These are phyloP conservation scores for Nitzschia sp. DNA, from an alignment of 108 stramenopile genomes.

Conservation along the genomic window DNA sequence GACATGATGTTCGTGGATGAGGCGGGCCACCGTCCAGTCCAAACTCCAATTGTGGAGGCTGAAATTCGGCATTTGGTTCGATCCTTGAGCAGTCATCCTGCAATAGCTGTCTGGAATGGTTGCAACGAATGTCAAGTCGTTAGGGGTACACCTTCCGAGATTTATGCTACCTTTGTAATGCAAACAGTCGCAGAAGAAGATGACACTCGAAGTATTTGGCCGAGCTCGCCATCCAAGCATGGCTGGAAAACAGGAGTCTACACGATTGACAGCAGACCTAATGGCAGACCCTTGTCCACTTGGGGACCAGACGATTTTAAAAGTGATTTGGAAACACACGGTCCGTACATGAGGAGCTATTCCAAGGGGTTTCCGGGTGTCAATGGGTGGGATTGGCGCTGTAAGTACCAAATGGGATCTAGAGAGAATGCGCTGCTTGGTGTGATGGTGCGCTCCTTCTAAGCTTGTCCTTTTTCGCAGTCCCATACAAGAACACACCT, in stretches of 20 bases:
- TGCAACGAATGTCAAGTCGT: conserved; percentile 59
- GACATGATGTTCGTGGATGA: conserved; percentile 68
- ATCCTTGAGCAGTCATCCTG: conserved; percentile 43
- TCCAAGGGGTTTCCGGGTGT: conserved; percentile 38
- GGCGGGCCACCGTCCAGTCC: conserved; percentile 29
- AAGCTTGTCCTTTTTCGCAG: not conserved
- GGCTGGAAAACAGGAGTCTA: conserved; percentile 56
- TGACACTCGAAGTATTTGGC: conserved; percentile 49
- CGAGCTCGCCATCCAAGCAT: conserved; percentile 47
- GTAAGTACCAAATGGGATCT: too few species aligned
- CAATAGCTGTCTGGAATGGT: conserved; percentile 60
- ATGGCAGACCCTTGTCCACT: conserved; percentile 18
- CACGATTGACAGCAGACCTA: conserved; percentile 34
- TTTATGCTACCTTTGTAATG: conserved; percentile 59
- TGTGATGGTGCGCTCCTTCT: too few species aligned
- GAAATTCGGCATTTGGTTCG: conserved; percentile 53
- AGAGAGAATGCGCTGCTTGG: too few species aligned
- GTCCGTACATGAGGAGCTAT: conserved; percentile 46
- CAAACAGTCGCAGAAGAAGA: conserved; percentile 48
- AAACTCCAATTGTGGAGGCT: conserved; percentile 22
- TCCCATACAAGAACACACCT: conserved; percentile 22
- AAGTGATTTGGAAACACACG: conserved; percentile 44
- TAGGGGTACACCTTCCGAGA: conserved; percentile 30
- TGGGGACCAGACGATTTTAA: conserved; percentile 18
- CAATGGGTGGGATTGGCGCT: conserved; percentile 37